phyloP scores from a whole-genome alignment of 164 flowering plant species.

The Vitis amurensis region DNA sequence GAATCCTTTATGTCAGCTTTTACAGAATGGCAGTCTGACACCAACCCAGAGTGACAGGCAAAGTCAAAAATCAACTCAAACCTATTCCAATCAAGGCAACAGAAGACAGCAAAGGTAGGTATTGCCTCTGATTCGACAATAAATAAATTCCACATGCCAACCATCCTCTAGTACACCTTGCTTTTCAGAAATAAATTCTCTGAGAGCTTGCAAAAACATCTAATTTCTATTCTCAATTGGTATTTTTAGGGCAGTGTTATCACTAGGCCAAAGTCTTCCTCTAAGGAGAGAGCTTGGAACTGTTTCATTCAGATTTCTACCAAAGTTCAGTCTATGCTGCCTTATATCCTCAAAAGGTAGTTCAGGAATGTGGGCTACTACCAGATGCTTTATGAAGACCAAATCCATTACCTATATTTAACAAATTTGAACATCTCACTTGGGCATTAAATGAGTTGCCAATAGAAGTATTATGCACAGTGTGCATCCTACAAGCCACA shows the following conservation, averaged over 20 bases:
- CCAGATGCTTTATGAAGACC: neutral
- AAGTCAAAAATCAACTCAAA: slow-evolving; percentile 7
- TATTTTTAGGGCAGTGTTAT: neutral
- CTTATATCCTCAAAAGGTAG: neutral
- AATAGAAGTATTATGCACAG: neutral
- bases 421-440: slow-evolving; percentile 4
- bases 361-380: neutral
- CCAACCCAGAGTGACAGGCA: slow-evolving; percentile 7
- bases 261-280: neutral
- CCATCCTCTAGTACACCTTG: neutral
- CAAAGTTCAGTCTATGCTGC: slow-evolving; percentile 1
- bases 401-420: neutral
- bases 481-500: neutral
- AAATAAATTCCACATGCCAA: slow-evolving; percentile 4
- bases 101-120: neutral
- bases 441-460: neutral
- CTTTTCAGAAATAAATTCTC: neutral
- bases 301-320: slow-evolving; percentile 3
- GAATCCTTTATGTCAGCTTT: neutral
- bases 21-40: slow-evolving; percentile 6
- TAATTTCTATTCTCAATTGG: too few relatives aligned
- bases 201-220: slow-evolving; percentile 1
- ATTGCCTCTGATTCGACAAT: slow-evolving; percentile 2
- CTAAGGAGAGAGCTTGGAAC: neutral
- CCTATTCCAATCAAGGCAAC: slow-evolving; percentile 1